These are phyloP conservation scores for Inga oerstediana DNA, from an alignment of 306 rosid species.

Conservation along the genomic window DNA sequence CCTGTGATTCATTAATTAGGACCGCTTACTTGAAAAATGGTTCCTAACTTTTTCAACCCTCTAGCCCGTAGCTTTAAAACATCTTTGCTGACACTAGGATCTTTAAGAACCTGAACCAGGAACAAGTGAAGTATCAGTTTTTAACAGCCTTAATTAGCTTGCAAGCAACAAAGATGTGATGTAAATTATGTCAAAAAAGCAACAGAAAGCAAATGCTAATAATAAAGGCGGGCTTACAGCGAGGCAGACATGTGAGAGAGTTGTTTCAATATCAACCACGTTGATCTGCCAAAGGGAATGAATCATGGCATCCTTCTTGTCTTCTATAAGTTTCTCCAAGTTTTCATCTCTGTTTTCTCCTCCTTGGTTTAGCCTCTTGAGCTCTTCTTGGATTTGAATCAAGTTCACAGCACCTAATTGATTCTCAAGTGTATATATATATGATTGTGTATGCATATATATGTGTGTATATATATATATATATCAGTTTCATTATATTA, in stretches of 20 bases:
- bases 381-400: conserved; percentile 87
- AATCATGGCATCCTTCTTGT: conserved; percentile 78
- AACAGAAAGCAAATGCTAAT: conserved; percentile 31
- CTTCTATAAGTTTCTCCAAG: conserved; percentile 62
- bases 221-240: conserved; percentile 55
- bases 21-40: conserved; percentile 77
- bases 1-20: conserved; percentile 4
- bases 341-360: conserved; percentile 74
- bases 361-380: conserved; percentile 55
- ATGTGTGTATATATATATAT: too few relatives aligned
- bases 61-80: conserved; percentile 65
- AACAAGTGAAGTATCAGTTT: conserved; percentile 13
- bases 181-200: not conserved
- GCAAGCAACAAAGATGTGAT: not conserved
- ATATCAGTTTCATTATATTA: conserved; percentile 4
- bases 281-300: conserved; percentile 91
- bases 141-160: not conserved
- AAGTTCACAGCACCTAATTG: conserved; percentile 88
- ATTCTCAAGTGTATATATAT: too few relatives aligned
- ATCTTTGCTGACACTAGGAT: conserved; percentile 67
- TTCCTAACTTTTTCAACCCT: conserved; percentile 76
- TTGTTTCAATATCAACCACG: conserved; percentile 94
- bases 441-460: too few relatives aligned
- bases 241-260: conserved; percentile 80
- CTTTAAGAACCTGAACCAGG: conserved; percentile 73